Evolutionary conservation across 805 yeast species (phyloP), one percentile per base, ranked within the genome.

Genomic region (Lipomyces sp.): DNA sequence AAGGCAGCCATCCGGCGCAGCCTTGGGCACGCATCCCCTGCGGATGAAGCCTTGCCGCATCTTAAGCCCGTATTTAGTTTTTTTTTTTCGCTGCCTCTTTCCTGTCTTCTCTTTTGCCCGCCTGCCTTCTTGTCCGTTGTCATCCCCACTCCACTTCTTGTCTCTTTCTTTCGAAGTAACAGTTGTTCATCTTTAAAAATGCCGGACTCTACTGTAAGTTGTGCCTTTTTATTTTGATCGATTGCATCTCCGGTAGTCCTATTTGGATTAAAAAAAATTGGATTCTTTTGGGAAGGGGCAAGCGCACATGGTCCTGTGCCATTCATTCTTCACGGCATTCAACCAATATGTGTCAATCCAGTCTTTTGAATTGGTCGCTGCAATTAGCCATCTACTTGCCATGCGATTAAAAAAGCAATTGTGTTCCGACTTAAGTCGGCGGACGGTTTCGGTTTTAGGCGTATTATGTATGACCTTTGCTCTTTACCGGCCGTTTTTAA

Each of bases 141-240:
- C n/a, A 13, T 3, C 34, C 54, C 18, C 24, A 24, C 24, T 51
- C 32, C 54, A 29, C n/a, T 11, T 51, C 32, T 51, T 34, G 34
- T 4, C 34, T 32, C 54, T 51, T 34, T 13, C 54, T 51, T 24
- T 51, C 32, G 2, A 10, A 29, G 13, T 51, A 29, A 15, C 48
- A 42, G 24, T n/a, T 5, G 24, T n/a, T 51, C 15, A 11, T 34
- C 34, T n/a, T 29, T 32, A 13, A 29, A 29, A 11, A 51, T 51
- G 54, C 54, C 54, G 54, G 54, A 51, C 15, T 51, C 54, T 24
- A 51, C 54, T 29, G 54, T 51, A 51, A 51, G 54, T 51, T 11
- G 34, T 4, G 3, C 15, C 4, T 51, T 51, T 18, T 11, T 7
- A 10, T n/a, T 50, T 29, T 51, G 54, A 6, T 32, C 3, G 54